These are phyloP conservation scores for Cordyceps militaris DNA, from an alignment of 2,329 filamentous ascomycete species.

Conservation along the genomic window DNA sequence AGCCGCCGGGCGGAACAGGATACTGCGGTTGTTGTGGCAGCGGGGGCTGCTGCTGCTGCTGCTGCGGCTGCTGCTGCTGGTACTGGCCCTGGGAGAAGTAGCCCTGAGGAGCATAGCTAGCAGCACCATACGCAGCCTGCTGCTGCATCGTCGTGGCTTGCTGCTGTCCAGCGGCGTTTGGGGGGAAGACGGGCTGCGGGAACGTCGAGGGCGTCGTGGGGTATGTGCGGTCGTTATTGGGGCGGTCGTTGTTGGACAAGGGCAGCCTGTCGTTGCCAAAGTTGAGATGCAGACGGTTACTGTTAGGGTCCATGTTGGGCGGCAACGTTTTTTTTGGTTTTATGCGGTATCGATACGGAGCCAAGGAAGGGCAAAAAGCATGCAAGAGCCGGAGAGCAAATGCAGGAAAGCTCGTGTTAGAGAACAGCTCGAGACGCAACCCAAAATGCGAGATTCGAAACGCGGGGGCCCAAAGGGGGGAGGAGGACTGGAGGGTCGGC, in stretches of 20 bases:
- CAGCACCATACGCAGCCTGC: conserved; percentile 36
- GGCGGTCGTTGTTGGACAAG: too few species aligned
- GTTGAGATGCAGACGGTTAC: conserved; percentile 57
- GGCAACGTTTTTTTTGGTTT: conserved; percentile 5
- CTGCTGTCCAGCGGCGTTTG: conserved; percentile 19
- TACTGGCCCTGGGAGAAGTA: conserved; percentile 52
- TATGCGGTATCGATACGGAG: background rate
- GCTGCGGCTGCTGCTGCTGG: conserved; percentile 48
- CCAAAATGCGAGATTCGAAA: conserved; percentile 11
- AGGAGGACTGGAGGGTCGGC: background rate
- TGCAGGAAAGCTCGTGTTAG: conserved; percentile 11
- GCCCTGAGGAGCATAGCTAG: conserved; percentile 21
- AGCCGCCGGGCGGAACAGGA: conserved; percentile 30
- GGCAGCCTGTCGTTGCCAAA: conserved; percentile 59
- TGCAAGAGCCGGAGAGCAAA: background rate
- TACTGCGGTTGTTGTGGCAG: conserved; percentile 40
- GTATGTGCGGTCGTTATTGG: conserved; percentile 65
- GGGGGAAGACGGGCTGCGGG: conserved; percentile 72
- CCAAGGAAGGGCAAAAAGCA: background rate
- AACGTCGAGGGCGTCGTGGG: conserved; percentile 93
- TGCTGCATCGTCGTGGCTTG: conserved; percentile 28
- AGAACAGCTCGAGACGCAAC: conserved; percentile 6
- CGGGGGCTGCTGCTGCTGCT: conserved; percentile 53
- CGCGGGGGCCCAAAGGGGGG: conserved; percentile 8
- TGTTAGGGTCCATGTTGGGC: conserved; percentile 43